Evolutionary conservation across 2,329 filamentous ascomycete species (phyloP).

Genomic region (Chaetothyriales sp.): DNA sequence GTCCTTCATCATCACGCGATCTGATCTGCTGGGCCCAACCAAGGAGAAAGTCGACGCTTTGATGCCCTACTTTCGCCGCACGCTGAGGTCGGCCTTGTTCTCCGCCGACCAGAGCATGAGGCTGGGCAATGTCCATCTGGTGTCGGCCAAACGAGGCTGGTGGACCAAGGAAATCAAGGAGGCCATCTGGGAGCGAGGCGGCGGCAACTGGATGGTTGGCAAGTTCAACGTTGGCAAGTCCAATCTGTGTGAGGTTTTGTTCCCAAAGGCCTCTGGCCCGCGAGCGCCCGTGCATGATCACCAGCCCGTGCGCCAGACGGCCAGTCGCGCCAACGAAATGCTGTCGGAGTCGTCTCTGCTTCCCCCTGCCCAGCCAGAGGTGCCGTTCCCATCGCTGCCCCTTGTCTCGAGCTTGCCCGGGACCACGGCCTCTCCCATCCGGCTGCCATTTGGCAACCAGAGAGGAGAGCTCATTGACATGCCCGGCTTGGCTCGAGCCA

Average conservation of each 20-base stretch:
- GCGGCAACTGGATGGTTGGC: constrained; percentile 91
- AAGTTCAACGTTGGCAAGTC: constrained; percentile 98
- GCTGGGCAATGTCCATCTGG: constrained; percentile 74
- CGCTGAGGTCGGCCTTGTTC: constrained; percentile 64
- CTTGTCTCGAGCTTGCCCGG: constrained; percentile 76
- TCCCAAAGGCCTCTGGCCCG: constrained; percentile 59
- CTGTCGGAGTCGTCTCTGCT: constrained; percentile 42
- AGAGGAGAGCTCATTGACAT: constrained; percentile 88
- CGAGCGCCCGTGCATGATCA: constrained; percentile 20
- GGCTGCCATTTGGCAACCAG: constrained; percentile 68
- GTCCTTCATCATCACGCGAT: constrained; percentile 80
- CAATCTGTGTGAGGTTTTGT: constrained; percentile 72
- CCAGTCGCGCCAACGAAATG: constrained; percentile 3
- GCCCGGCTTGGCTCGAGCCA: constrained; percentile 65
- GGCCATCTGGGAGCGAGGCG: constrained; percentile 69
- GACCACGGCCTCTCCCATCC: constrained; percentile 88
- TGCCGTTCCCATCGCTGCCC: constrained; percentile 69
- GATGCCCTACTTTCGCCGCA: constrained; percentile 70
- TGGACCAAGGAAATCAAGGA: constrained; percentile 81
- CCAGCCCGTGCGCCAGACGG: constrained; percentile 21
- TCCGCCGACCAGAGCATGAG: constrained; percentile 54
- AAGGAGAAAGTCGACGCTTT: constrained; percentile 73
- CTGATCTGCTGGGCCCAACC: constrained; percentile 70
- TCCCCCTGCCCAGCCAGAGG: constrained; percentile 60
- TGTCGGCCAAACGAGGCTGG: constrained; percentile 77